Evolutionary conservation across 1,284 basidiomycete species (phyloP).

Genomic region (Apiotrichum brassicae): DNA sequence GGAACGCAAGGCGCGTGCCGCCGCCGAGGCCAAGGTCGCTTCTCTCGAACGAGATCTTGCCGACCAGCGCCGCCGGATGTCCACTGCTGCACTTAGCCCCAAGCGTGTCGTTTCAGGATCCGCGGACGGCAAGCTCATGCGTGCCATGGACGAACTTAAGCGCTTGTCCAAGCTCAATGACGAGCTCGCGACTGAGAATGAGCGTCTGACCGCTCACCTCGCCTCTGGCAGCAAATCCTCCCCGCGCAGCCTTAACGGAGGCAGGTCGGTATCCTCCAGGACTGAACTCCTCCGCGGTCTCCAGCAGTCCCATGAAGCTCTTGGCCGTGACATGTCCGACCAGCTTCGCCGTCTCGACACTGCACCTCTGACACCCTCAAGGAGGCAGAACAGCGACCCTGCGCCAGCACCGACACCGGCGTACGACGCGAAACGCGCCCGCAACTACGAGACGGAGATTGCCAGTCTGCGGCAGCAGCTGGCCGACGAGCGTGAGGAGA

Average conservation of each 20-base stretch:
- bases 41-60: slow-evolving; percentile 39
- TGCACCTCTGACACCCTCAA: slow-evolving; percentile 21
- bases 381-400: slow-evolving; percentile 16
- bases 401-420: slow-evolving; percentile 1
- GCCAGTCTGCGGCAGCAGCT: slow-evolving; percentile 29
- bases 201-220: slow-evolving; percentile 23
- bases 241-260: not conserved
- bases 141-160: slow-evolving; percentile 27
- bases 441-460: slow-evolving; percentile 27
- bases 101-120: slow-evolving; percentile 11
- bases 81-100: slow-evolving; percentile 20
- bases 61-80: slow-evolving; percentile 32
- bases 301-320: slow-evolving; percentile 40
- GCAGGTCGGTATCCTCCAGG: slow-evolving; percentile 9
- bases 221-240: not conserved
- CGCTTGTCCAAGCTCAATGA: slow-evolving; percentile 28
- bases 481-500: slow-evolving; percentile 36
- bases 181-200: slow-evolving; percentile 23
- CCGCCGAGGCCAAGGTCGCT: slow-evolving; percentile 29
- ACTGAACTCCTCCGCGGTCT: slow-evolving; percentile 39
- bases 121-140: slow-evolving; percentile 22
- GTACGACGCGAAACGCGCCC: not conserved
- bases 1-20: slow-evolving; percentile 27
- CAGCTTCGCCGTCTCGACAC: slow-evolving; percentile 32
- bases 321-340: slow-evolving; percentile 42